A percentile compares a stretch with the other conserved stretches of the same genome.
These are phyloP conservation scores for Plectosphaerella plurivora DNA, from an alignment of 2,329 filamentous ascomycete species.

Conservation along the genomic window DNA sequence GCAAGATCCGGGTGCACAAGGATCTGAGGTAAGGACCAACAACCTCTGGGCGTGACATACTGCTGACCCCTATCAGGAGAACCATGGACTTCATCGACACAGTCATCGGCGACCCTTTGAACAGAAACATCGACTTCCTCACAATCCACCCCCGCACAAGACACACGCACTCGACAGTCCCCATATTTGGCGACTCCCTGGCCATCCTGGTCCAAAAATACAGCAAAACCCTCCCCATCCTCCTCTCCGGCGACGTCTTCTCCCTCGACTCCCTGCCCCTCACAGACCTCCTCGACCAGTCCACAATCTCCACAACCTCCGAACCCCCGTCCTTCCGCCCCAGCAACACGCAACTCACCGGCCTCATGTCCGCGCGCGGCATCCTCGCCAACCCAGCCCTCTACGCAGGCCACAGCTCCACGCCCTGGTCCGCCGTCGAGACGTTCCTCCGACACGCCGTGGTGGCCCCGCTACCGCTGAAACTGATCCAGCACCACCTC, in stretches of 20 bases:
- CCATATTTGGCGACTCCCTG: constrained; percentile 59
- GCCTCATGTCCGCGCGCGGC: constrained; percentile 68
- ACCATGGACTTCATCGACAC: constrained; percentile 60
- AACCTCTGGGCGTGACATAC: not conserved
- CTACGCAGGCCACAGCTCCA: constrained; percentile 52
- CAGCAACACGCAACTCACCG: constrained; percentile 46
- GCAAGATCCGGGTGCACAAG: constrained; percentile 66
- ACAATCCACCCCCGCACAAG: constrained; percentile 66
- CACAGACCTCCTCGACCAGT: constrained; percentile 25
- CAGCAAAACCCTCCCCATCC: constrained; percentile 51
- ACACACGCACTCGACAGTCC: constrained; percentile 54
- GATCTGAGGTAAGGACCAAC: constrained; percentile 45
- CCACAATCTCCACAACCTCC: constrained; percentile 17
- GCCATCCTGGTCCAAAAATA: constrained; percentile 48
- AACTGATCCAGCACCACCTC: constrained; percentile 61
- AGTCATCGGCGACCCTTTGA: constrained; percentile 49
- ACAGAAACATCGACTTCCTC: constrained; percentile 59
- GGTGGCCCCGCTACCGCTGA: constrained; percentile 55
- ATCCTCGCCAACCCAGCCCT: constrained; percentile 64
- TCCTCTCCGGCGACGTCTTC: constrained; percentile 68
- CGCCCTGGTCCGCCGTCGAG: constrained; percentile 60
- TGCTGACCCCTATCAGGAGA: constrained; percentile 25
- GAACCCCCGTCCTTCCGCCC: constrained; percentile 15
- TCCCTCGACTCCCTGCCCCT: constrained; percentile 47
- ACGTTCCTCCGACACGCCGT: constrained; percentile 56